phyloP scores from a whole-genome alignment of 129 eudicot genomes.

The Flaveria robusta region DNA sequence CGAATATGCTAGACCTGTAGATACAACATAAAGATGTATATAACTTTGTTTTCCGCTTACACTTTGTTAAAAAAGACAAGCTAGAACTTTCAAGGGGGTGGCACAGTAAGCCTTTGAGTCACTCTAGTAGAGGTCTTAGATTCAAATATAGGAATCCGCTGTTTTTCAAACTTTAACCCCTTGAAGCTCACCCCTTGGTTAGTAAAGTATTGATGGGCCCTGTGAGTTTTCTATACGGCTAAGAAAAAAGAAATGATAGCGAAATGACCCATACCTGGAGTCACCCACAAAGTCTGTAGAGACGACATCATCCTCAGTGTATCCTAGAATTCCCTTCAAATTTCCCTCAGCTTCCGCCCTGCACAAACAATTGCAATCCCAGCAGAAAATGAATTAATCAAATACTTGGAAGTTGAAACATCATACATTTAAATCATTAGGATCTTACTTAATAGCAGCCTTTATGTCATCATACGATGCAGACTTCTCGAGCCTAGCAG shows the following conservation, averaged over 20 bases:
- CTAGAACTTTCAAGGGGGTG: too few species aligned
- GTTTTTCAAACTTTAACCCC: too few species aligned
- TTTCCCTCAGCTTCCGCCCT: slow-evolving; percentile 66
- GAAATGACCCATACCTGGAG: slow-evolving; percentile 44
- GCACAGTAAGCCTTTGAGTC: too few species aligned
- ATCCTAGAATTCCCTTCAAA: slow-evolving; percentile 72
- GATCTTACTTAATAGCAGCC: slow-evolving; percentile 70
- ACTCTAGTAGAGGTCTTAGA: too few species aligned
- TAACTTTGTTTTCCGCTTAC: too few species aligned
- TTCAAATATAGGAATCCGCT: too few species aligned
- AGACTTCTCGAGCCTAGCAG: slow-evolving; percentile 76
- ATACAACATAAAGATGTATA: too few species aligned
- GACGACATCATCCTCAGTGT: slow-evolving; percentile 77
- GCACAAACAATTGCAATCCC: slow-evolving; percentile 10
- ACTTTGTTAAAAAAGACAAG: too few species aligned
- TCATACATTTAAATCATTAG: not conserved
- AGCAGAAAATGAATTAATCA: not conserved
- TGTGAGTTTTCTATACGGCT: too few species aligned
- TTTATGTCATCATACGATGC: slow-evolving; percentile 81
- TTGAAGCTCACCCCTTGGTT: too few species aligned
- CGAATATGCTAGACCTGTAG: slow-evolving; percentile 70
- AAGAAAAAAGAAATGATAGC: too few species aligned
- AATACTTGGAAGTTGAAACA: not conserved
- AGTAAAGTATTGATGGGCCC: too few species aligned
- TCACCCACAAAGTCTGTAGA: slow-evolving; percentile 77